Percentiles rank a stretch among this genome's conserved stretches.
phyloP scores from a whole-genome alignment of 768 basidiomycete genomes.

The Xerocomellus dryophilus region DNA sequence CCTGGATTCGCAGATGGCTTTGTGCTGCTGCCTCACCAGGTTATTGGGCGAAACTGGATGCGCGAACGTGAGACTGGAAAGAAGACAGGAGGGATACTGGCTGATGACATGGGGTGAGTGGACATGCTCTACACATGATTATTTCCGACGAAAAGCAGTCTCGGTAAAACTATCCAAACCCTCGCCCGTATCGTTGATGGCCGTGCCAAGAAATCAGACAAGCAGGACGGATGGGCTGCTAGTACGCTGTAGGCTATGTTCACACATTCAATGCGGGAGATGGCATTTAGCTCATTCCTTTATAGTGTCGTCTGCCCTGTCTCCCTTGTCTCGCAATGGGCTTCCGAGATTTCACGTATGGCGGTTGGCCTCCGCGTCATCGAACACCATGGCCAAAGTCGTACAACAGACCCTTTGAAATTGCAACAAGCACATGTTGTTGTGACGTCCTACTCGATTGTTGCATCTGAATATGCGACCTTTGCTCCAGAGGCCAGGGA shows the following conservation, averaged over 20 bases:
- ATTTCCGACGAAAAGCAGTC: conserved; percentile 37
- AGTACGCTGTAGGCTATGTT: conserved; percentile 55
- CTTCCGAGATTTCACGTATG: conserved; percentile 75
- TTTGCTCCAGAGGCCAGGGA: conserved; percentile 52
- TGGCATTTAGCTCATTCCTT: background rate
- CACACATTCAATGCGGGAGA: background rate
- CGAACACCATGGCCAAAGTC: conserved; percentile 77
- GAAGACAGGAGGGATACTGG: conserved; percentile 82
- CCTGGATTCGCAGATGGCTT: conserved; percentile 74
- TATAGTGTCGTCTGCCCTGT: conserved; percentile 83
- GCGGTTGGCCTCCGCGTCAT: conserved; percentile 63
- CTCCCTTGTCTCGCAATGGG: conserved; percentile 89
- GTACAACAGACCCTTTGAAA: conserved; percentile 61
- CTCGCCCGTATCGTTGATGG: conserved; percentile 85
- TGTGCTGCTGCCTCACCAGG: conserved; percentile 79
- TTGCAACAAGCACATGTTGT: conserved; percentile 65
- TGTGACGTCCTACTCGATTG: conserved; percentile 83
- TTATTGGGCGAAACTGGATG: conserved; percentile 88
- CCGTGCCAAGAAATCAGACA: conserved; percentile 64
- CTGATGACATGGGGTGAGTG: conserved; percentile 84
- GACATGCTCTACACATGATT: background rate
- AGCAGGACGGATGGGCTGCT: conserved; percentile 66
- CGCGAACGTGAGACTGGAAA: conserved; percentile 74
- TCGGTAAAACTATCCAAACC: conserved; percentile 91
- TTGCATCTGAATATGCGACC: conserved; percentile 72